A percentile compares a stretch with the other conserved stretches of the same genome.
These are phyloP conservation scores for Diospyros lotus DNA, from an alignment of 148 eudicot genomes.

Conservation along the genomic window DNA sequence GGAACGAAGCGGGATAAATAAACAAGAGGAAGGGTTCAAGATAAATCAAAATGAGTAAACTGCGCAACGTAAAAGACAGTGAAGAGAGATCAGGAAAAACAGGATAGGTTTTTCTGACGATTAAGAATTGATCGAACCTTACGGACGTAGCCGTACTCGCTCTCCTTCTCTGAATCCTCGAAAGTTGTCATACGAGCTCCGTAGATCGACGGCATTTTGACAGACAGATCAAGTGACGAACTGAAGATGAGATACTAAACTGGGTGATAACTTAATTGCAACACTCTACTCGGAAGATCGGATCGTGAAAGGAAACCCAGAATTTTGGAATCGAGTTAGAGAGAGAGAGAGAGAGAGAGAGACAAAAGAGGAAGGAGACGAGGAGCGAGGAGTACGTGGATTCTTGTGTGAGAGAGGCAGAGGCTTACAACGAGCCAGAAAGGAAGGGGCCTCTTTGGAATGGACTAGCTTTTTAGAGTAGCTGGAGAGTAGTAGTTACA, in stretches of 20 bases:
- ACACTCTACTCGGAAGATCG: neutral
- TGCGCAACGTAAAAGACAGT: neutral
- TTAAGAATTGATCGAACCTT: conserved; percentile 42
- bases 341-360: neutral
- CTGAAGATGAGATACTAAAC: neutral
- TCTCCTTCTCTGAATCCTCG: conserved; percentile 97
- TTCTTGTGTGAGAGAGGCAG: neutral
- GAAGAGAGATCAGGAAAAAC: neutral
- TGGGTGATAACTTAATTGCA: neutral
- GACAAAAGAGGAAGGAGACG: neutral
- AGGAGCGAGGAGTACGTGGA: conserved; percentile 5
- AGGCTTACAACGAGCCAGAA: no score
- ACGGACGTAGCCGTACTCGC: conserved; percentile 97
- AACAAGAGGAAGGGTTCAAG: neutral
- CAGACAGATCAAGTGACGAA: conserved; percentile 15
- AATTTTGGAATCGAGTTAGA: neutral
- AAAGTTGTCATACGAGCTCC: conserved; percentile 88
- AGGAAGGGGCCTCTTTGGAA: no score
- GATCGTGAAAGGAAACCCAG: neutral
- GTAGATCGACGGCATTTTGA: conserved; percentile 73
- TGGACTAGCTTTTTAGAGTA: no score
- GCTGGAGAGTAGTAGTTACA: no score
- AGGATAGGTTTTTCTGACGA: neutral
- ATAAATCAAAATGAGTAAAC: neutral
- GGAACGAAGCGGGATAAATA: neutral